phyloP scores from a whole-genome alignment of 306 rosid species.

The Luffa acutangula region DNA sequence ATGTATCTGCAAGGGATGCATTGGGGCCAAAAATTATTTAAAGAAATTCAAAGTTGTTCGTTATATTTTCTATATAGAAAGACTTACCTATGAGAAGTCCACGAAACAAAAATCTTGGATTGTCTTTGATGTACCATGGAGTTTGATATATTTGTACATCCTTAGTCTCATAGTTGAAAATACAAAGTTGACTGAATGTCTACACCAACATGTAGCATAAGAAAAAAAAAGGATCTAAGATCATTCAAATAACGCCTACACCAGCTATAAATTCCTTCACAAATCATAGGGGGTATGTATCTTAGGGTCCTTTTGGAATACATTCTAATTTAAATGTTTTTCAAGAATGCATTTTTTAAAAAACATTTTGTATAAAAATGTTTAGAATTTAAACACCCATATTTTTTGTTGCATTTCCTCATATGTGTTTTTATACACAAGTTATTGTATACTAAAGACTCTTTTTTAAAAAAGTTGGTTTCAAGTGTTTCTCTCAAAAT shows the following conservation, averaged over 20 bases:
- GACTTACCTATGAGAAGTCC: slow-evolving; percentile 84
- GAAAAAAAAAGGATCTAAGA: slow-evolving; percentile 7
- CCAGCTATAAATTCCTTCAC: not conserved
- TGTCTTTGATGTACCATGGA: slow-evolving; percentile 82
- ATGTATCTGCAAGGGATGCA: slow-evolving; percentile 63
- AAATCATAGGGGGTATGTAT: not conserved
- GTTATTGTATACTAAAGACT: no score
- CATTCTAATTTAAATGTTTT: no score
- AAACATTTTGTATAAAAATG: no score
- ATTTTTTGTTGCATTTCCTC: no score
- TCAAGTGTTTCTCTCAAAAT: no score
- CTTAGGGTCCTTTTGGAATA: no score
- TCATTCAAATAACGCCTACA: not conserved
- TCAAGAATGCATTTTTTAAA: no score
- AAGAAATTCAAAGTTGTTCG: slow-evolving; percentile 6
- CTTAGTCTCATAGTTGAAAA: slow-evolving; percentile 67
- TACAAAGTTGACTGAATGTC: slow-evolving; percentile 96
- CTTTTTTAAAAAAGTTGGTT: no score
- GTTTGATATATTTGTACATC: slow-evolving; percentile 59
- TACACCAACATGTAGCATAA: slow-evolving; percentile 19
- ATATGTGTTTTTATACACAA: no score
- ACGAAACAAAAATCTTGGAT: slow-evolving; percentile 79
- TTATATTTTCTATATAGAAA: not conserved
- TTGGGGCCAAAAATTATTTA: slow-evolving; percentile 2
- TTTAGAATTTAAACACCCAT: no score